Evolutionary conservation across 108 stramenopile species (phyloP).

Genomic region (Schizochytrium sp.): DNA sequence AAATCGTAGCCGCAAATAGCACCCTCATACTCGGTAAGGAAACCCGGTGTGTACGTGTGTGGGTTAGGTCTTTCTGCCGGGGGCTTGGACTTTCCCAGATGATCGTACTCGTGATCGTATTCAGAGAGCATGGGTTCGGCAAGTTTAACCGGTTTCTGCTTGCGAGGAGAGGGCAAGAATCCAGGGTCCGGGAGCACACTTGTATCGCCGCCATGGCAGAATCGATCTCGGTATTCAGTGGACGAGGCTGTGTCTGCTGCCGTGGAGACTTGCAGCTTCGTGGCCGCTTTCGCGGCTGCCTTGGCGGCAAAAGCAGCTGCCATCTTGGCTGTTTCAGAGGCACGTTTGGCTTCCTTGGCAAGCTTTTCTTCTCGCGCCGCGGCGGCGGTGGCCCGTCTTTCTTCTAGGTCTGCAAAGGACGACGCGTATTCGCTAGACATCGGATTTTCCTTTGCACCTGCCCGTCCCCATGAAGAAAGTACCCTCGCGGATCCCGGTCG

Average conservation of each 20-base stretch:
- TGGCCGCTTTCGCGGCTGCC: neutral
- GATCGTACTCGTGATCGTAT: neutral
- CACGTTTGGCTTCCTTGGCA: neutral
- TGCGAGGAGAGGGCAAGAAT: neutral
- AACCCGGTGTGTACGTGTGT: neutral
- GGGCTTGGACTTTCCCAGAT: neutral
- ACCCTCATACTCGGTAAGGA: neutral
- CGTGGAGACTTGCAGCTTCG: neutral
- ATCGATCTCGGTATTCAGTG: neutral
- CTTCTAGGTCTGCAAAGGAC: neutral
- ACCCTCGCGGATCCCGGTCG: neutral
- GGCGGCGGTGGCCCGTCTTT: neutral
- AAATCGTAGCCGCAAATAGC: neutral
- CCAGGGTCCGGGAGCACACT: neutral
- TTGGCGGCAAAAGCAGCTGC: neutral
- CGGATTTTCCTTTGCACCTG: neutral
- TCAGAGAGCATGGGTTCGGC: neutral
- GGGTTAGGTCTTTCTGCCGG: neutral
- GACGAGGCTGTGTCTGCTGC: neutral
- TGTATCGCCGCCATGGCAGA: neutral
- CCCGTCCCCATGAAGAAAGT: neutral
- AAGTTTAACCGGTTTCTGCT: neutral
- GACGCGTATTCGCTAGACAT: neutral
- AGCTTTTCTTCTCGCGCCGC: neutral
- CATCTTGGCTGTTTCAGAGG: neutral